Base-by-base conservation (phyloP, 192 early-diverging fungal genomes). In the Backusella tuberculispora region DNA sequence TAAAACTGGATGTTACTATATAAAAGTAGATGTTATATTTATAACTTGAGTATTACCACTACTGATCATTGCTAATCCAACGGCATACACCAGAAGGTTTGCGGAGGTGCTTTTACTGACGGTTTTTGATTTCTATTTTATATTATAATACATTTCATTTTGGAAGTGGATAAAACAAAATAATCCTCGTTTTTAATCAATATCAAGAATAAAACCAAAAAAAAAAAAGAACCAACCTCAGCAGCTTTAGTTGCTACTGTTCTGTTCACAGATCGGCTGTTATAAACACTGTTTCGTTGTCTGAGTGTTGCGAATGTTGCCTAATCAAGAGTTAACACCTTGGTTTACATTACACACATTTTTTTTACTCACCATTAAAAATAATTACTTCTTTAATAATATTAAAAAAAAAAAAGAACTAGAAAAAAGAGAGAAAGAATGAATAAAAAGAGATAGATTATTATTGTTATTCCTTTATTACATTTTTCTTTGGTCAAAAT, bases 281-380 rank as follows among this genome's bases (percentile, higher is more conserved):
- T 45, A 26, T 69, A 69, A 15, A 69, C 6, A 14, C 3, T 7
- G 26, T 69, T 69, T 26, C 44, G 21, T 44, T 69, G 19, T 14
- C 29, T 21, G 15, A 69, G 68, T 34, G 68, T 69, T 9, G 68
- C 40, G 13, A 43, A 44, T 43, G 68, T 43, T 15, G 68, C 68
- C 68, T 69, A 26, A 37, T 60, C n/a, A 60, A 26, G 5, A 4
- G 9, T 60, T 60, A 24, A 21, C 0, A 21, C 12, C 7, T 60
- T 26, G 9, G 24, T 21, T 9, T 9, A 56, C 8, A 60, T 10
- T 60, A 26, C 26, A 4, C 13, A 19, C 9, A 26, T 2, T 13
- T 24, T 26, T 26, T 60, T 60, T 60, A 60, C 53, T 13, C 0
- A 60, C 53, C 53, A 60, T 60, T 13, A 34, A 34, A 34, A 34